Base-by-base conservation (phyloP, 1,139 yeast species). In the Yamadazyma atmosphaerica region DNA sequence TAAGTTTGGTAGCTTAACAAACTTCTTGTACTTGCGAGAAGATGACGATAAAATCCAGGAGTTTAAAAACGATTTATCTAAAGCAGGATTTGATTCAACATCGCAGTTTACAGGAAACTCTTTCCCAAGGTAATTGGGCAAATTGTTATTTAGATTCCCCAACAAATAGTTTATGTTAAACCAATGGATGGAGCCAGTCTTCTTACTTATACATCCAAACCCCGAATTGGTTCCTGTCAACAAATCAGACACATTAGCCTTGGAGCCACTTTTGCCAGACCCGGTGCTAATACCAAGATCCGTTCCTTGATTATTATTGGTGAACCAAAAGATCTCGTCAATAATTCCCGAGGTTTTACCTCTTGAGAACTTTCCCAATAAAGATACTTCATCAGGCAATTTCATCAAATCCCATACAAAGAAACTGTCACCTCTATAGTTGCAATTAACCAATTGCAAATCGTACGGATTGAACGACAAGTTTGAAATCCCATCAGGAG, bases 131-230 rank as follows among this genome's bases (percentile, higher is more conserved):
- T 43, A 49, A 27, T 42, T 49, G 4, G 53, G 53, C 13, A 44
- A 36, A 37, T 64, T 65, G 39, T 59, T 60, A 33, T 53, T 52
- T 36, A 57, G 54, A 36, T 59, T 63, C 2, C 72, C 72, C 12
- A 61, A 54, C 27, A 70, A 51, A 44, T 69, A 67, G 42, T 70
- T 69, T 36, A 65, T 60, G 44, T 69, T 68, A 56, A 78, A 83
- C 77, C 84, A 80, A 50, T 83, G 89, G 10, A 83, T 61, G 2
- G 86, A 77, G 0, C 89, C 89, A 17, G 77, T 66, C 6, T 70
- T 60, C 42, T 69, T 65, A 16, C 83, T 81, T 21, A 80, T 65
- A 33, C 83, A 67, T 0, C 85, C 81, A 50, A 81, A 66, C 0
- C 81, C 77, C 4, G 65, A 63, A 42, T 67, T 69, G 22, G 55